A percentile compares a stretch with the other conserved stretches of the same genome.
These are phyloP conservation scores for Cunninghamia lanceolata DNA, from an alignment of 75 land plant genomes.

Conservation along the genomic window DNA sequence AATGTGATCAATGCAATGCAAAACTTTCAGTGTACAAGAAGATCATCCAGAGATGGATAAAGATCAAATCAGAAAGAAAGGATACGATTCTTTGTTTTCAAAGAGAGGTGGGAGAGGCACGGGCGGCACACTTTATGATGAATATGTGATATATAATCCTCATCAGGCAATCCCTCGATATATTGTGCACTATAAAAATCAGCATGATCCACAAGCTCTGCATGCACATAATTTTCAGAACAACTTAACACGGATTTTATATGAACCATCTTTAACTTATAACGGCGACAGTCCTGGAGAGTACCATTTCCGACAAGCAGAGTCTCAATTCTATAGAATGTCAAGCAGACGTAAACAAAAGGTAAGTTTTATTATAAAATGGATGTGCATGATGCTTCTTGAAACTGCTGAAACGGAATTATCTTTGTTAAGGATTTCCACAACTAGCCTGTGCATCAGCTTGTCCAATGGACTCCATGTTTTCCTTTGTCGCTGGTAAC, in stretches of 20 bases:
- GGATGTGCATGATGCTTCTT: neutral
- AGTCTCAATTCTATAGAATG: slow-evolving; percentile 30
- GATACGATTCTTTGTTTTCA: slow-evolving; percentile 25
- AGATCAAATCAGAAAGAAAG: slow-evolving; percentile 1
- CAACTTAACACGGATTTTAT: neutral
- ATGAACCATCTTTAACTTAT: slow-evolving; percentile 7
- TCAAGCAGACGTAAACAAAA: neutral
- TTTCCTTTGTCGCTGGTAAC: neutral
- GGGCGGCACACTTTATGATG: slow-evolving; percentile 13
- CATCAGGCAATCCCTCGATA: slow-evolving; percentile 21
- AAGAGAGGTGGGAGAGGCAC: slow-evolving; percentile 6
- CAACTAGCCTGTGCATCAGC: neutral
- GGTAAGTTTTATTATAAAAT: neutral
- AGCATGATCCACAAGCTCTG: neutral
- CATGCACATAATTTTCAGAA: neutral
- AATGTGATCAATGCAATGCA: neutral
- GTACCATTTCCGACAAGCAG: slow-evolving; percentile 24
- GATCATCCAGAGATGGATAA: slow-evolving; percentile 18
- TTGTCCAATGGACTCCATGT: too few species aligned
- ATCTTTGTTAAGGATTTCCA: neutral
- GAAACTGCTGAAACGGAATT: neutral
- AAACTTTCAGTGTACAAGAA: neutral
- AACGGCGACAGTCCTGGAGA: slow-evolving; percentile 12
- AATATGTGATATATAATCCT: slow-evolving; percentile 18
- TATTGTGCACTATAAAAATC: slow-evolving; percentile 16